Conservation (phyloP, 352 stramenopile species). For the Sclerospora graminicola region DNA sequence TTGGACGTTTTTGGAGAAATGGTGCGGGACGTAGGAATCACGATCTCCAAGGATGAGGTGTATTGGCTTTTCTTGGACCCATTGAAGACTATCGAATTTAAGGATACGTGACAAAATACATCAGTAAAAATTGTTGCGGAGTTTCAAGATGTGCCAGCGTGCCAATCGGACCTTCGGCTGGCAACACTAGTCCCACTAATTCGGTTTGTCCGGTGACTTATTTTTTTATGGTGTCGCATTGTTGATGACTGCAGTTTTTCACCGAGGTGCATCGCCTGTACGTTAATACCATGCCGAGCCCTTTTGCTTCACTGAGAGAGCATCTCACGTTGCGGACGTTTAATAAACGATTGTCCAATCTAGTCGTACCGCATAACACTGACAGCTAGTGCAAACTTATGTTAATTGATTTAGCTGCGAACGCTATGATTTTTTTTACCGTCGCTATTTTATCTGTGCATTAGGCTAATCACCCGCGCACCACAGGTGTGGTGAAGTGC, state of each 20-base stretch:
- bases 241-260: constrained; percentile 52
- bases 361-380: constrained; percentile 68
- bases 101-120: constrained; percentile 82
- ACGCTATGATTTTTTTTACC: too few relatives aligned
- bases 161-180: constrained; percentile 67
- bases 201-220: not conserved
- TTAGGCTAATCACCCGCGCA: too few relatives aligned
- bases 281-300: constrained; percentile 81
- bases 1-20: constrained; percentile 80
- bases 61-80: constrained; percentile 20
- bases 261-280: constrained; percentile 78
- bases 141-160: constrained; percentile 58
- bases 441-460: too few relatives aligned
- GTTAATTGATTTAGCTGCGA: too few relatives aligned
- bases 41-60: constrained; percentile 70
- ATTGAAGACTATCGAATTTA: constrained; percentile 85
- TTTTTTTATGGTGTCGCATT: constrained; percentile 3
- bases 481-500: too few relatives aligned
- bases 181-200: constrained; percentile 18
- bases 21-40: constrained; percentile 34
- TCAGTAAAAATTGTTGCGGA: constrained; percentile 74
- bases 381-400: constrained; percentile 10
- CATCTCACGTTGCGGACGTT: constrained; percentile 41
- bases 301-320: constrained; percentile 71
- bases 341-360: constrained; percentile 66